Evolutionary conservation across 2,329 filamentous ascomycete species (phyloP), one percentile per base, ranked within the genome.

Genomic region (Sordariomycetes sp.): DNA sequence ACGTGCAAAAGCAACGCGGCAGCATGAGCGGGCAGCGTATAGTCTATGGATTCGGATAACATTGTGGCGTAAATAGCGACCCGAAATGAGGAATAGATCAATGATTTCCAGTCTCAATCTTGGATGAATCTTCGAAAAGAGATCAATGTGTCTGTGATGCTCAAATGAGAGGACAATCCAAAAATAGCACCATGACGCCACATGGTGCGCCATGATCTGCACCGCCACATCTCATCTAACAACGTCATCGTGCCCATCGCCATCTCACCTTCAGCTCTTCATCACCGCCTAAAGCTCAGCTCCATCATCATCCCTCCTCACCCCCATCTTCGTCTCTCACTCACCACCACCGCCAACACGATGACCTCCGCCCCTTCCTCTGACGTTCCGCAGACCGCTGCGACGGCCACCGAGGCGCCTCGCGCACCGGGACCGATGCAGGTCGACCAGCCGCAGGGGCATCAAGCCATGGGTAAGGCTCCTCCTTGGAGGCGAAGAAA

Each of bases 1-100:
- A 53, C 52, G 1, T 63, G 59, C 33, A 42, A 41, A 0, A 51
- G 48, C 24, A 51, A 51, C n/a, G 48, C 48, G 7, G 43, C 45
- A 0, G n/a, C n/a, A n/a, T n/a, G n/a, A n/a, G n/a, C n/a, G n/a
- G n/a, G n/a, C n/a, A n/a, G n/a, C n/a, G n/a, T n/a, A n/a, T n/a
- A n/a, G n/a, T n/a, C n/a, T n/a, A n/a, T n/a, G n/a, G n/a, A n/a
- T n/a, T n/a, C n/a, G n/a, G n/a, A n/a, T n/a, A n/a, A n/a, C n/a
- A n/a, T n/a, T n/a, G n/a, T n/a, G n/a, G n/a, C n/a, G n/a, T 33
- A 45, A 29, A 44, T 38, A 28, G 23, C 12, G 11, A 17, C n/a
- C 8, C 17, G 8, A 6, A 29, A 6, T 29, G 5, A 4, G 17
- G 17, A 18, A 18, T 21, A 20, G 17, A 21, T 15, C 20, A 14